Conservation (phyloP, 768 basidiomycete genomes). For the Harrya chromipes region DNA sequence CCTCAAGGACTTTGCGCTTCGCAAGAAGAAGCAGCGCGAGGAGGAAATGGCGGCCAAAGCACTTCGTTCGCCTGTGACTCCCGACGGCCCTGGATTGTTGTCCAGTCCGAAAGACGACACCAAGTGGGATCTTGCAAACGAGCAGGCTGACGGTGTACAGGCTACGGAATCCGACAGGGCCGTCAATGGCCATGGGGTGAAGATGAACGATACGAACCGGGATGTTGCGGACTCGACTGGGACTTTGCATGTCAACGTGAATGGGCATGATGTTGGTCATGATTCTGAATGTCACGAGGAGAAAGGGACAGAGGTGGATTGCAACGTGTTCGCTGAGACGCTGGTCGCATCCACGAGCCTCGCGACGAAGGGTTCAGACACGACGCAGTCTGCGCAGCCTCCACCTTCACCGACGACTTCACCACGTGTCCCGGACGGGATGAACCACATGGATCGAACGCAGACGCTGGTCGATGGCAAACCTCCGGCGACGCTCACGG, state of each 20-base stretch:
- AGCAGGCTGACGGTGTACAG: not conserved
- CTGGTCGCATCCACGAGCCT: not conserved
- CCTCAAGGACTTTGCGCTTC: constrained; percentile 53
- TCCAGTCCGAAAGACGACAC: constrained; percentile 21
- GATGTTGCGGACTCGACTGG: not conserved
- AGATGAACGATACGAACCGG: constrained; percentile 7
- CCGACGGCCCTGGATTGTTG: constrained; percentile 9
- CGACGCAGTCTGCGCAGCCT: not conserved
- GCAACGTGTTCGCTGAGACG: not conserved
- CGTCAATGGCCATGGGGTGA: constrained; percentile 9
- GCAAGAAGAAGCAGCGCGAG: constrained; percentile 53
- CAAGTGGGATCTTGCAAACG: constrained; percentile 15
- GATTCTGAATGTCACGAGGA: not conserved
- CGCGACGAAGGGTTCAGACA: not conserved
- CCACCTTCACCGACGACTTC: not conserved
- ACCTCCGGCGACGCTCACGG: constrained; percentile 9
- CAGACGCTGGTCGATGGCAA: constrained; percentile 8
- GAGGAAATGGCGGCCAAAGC: constrained; percentile 38
- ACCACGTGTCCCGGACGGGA: constrained; percentile 2
- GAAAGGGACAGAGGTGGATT: not conserved
- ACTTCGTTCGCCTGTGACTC: constrained; percentile 19
- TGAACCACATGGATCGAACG: constrained; percentile 1
- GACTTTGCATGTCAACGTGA: not conserved
- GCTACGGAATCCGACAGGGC: not conserved
- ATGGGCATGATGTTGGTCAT: not conserved